These are phyloP conservation scores for Cupressus sempervirens DNA, from an alignment of 75 land plant species.

Conservation along the genomic window DNA sequence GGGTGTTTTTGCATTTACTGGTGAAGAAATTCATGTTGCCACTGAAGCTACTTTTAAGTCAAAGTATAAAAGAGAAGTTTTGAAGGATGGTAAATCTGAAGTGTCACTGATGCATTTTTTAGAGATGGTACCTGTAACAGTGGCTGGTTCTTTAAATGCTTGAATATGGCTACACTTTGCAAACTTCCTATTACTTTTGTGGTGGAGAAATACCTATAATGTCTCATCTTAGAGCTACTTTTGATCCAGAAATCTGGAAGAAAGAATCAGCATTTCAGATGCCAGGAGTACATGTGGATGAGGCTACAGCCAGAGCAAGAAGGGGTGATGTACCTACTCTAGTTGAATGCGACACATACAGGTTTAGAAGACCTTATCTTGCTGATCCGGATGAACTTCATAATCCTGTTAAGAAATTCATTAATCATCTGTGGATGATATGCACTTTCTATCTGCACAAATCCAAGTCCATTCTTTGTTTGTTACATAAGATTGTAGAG, in stretches of 20 bases:
- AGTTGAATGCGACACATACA: conserved; percentile 96
- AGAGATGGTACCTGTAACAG: conserved; percentile 98
- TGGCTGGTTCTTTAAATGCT: conserved; percentile 95
- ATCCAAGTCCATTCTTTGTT: background rate
- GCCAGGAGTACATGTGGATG: conserved; percentile 96
- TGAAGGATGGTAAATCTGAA: conserved; percentile 51
- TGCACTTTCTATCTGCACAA: background rate
- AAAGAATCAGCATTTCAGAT: conserved; percentile 95
- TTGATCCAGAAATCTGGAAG: conserved; percentile 94
- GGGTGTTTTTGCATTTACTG: conserved; percentile 96
- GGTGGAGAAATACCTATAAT: conserved; percentile 94
- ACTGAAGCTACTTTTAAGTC: conserved; percentile 84
- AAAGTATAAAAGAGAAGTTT: conserved; percentile 77
- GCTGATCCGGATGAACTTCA: conserved; percentile 99
- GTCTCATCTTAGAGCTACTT: conserved; percentile 89
- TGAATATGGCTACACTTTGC: conserved; percentile 98
- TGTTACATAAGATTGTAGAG: background rate
- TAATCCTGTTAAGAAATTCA: conserved; percentile 56
- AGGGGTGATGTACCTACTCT: conserved; percentile 95
- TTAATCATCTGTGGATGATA: background rate
- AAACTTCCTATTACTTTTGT: conserved; percentile 93
- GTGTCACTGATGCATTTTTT: conserved; percentile 82
- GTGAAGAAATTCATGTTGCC: conserved; percentile 94
- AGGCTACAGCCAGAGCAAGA: conserved; percentile 89
- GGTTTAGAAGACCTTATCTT: conserved; percentile 95